Evolutionary conservation across 306 rosid genomes (phyloP), one percentile per base, ranked within the genome.

Genomic region (Trifolium pratense): DNA sequence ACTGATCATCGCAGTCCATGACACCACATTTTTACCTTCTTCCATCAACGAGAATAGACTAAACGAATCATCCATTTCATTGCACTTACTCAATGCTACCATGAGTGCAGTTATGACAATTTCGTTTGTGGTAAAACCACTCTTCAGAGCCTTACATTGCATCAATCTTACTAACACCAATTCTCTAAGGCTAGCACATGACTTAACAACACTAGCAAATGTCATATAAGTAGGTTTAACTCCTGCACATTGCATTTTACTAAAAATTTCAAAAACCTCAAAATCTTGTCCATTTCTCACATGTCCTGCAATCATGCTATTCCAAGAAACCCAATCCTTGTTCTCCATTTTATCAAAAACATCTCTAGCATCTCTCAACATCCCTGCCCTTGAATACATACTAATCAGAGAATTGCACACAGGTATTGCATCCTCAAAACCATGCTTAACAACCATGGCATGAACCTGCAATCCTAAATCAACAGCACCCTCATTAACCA

Each of bases 1-100:
- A 57, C 85, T 87, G 55, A 93, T 88, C 91, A 93, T 86, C 59
- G 98, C 92, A 4, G 98, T 93, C 98, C 98, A 93, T 36, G 89
- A 83, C 64, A 93, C 96, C 77, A 93, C 96, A 75, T 65, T 85
- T 46, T 68, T 87, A 53, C 65, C 46, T 53, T 71, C 83, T 7
- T 70, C 77, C 84, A 81, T 75, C 83, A 37, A 42, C 25, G 86
- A 86, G 69, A 91, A 91, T 34, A 87, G 51, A 76, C 83, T 79
- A 73, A 68, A 81, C 16, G 96, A 96, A 62, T 81, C 85, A 36
- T 86, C 92, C 84, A 86, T 84, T 68, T 80, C 82, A 21, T 65
- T 84, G 80, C 93, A 93, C 79, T 87, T 93, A 61, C 81, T 76
- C 71, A 91, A 89, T 42, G 89, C 84, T 68, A 82, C 93, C 90